Evolutionary conservation across 2,329 filamentous ascomycete species (phyloP).

Genomic region (Blumeria hordei): DNA sequence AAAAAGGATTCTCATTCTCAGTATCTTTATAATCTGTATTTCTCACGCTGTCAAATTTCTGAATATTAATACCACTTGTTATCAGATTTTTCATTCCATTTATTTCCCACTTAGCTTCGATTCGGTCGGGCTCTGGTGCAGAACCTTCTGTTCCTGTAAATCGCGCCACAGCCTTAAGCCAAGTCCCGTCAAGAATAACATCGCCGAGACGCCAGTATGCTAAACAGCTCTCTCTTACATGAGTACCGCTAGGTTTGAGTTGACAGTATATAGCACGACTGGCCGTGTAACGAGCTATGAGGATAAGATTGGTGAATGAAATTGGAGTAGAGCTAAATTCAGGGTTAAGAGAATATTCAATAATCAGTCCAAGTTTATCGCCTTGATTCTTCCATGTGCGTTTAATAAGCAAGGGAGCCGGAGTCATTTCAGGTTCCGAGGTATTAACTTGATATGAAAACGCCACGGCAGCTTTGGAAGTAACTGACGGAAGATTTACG

Average conservation of each 20-base stretch:
- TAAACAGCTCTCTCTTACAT: conserved; percentile 49
- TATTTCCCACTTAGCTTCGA: conserved; percentile 69
- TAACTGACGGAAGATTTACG: conserved; percentile 48
- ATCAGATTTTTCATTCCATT: conserved; percentile 4
- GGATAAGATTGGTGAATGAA: conserved; percentile 47
- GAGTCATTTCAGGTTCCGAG: conserved; percentile 24
- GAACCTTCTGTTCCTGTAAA: conserved; percentile 49
- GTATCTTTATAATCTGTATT: conserved; percentile 25
- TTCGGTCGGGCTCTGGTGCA: conserved; percentile 45
- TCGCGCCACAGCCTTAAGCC: conserved; percentile 60
- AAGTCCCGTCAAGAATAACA: conserved; percentile 36
- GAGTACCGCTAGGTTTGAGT: conserved; percentile 58
- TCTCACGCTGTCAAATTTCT: conserved; percentile 26
- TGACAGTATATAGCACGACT: conserved; percentile 40
- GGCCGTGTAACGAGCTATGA: conserved; percentile 49
- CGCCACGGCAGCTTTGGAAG: conserved; percentile 43
- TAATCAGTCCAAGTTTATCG: conserved; percentile 62
- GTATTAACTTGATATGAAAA: conserved; percentile 84
- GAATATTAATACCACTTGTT: conserved; percentile 38
- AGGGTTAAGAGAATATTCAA: conserved; percentile 69
- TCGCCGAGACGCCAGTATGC: conserved; percentile 67
- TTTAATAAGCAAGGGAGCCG: conserved; percentile 36
- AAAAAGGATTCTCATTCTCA: conserved; percentile 37
- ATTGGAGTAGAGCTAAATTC: conserved; percentile 22
- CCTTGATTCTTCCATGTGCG: conserved; percentile 58